Evolutionary conservation across 305 asterid species (phyloP).

Genomic region (Plantago lanceolata): DNA sequence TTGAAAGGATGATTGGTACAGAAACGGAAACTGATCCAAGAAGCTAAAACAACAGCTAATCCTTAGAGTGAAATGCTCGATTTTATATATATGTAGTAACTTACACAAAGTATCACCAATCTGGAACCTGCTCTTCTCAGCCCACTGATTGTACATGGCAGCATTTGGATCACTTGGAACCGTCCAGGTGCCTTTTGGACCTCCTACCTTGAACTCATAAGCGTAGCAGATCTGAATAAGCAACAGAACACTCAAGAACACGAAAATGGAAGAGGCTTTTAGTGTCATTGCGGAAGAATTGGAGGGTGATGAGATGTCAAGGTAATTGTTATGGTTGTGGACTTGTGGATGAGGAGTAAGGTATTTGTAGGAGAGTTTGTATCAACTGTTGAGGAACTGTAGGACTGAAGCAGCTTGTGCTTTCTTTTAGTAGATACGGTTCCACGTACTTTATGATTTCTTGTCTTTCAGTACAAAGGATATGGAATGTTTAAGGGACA

Average conservation of each 20-base stretch:
- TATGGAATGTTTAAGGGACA: slow-evolving; percentile 19
- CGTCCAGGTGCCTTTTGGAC: slow-evolving; percentile 54
- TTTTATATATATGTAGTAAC: slow-evolving; percentile 7
- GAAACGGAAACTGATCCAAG: neutral
- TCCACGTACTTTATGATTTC: slow-evolving; percentile 45
- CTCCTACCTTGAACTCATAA: slow-evolving; percentile 69
- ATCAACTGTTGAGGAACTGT: slow-evolving; percentile 32
- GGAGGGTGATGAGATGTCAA: neutral
- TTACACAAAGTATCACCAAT: slow-evolving; percentile 61
- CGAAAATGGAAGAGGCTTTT: slow-evolving; percentile 23
- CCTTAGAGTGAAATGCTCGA: too few relatives aligned
- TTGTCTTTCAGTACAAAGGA: slow-evolving; percentile 50
- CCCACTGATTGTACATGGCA: slow-evolving; percentile 59
- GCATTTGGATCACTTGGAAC: slow-evolving; percentile 54
- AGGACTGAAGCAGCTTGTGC: slow-evolving; percentile 52
- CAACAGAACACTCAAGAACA: slow-evolving; percentile 32
- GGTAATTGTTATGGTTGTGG: slow-evolving; percentile 14
- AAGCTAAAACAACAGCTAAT: too few relatives aligned
- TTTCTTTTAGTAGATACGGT: slow-evolving; percentile 35
- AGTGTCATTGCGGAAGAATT: slow-evolving; percentile 37
- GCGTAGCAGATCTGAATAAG: slow-evolving; percentile 42
- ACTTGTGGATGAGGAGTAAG: slow-evolving; percentile 23
- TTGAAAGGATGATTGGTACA: neutral
- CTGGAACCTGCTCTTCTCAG: slow-evolving; percentile 54
- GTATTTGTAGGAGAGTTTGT: slow-evolving; percentile 59